Evolutionary conservation across 805 yeast species (phyloP).

Genomic region (Candida easanensis): DNA sequence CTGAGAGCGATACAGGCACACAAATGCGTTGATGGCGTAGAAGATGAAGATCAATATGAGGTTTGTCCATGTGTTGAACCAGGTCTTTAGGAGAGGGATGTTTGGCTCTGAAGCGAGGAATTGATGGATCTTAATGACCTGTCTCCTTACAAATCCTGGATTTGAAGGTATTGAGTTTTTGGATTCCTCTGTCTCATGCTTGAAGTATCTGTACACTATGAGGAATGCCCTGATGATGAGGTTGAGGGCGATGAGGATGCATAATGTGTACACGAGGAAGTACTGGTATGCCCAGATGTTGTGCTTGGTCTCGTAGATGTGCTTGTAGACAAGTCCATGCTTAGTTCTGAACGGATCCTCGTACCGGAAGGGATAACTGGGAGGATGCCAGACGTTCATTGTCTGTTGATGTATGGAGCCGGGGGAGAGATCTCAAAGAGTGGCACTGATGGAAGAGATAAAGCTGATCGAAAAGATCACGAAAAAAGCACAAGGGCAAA

Average conservation of each 20-base stretch:
- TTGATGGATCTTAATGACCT: slow-evolving; percentile 2
- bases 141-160: slow-evolving; percentile 2
- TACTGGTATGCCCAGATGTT: slow-evolving; percentile 22
- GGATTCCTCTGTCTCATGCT: neutral
- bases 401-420: too few species aligned
- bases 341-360: slow-evolving; percentile 24
- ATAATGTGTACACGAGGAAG: slow-evolving; percentile 10
- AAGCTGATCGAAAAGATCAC: neutral
- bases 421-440: neutral
- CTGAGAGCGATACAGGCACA: slow-evolving; percentile 19
- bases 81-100: slow-evolving; percentile 3
- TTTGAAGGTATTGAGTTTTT: neutral
- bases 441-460: slow-evolving; percentile 5
- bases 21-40: slow-evolving; percentile 16
- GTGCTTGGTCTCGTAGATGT: slow-evolving; percentile 23
- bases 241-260: slow-evolving; percentile 1
- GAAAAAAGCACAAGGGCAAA: too few species aligned
- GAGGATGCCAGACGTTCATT: slow-evolving; percentile 13
- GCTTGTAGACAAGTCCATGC: slow-evolving; percentile 18
- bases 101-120: slow-evolving; percentile 11
- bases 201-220: neutral
- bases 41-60: slow-evolving; percentile 12
- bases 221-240: neutral
- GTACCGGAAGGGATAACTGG: slow-evolving; percentile 19
- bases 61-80: slow-evolving; percentile 19